Conservation (phyloP, 2,329 filamentous ascomycete genomes). For the Cercospora janseana region DNA sequence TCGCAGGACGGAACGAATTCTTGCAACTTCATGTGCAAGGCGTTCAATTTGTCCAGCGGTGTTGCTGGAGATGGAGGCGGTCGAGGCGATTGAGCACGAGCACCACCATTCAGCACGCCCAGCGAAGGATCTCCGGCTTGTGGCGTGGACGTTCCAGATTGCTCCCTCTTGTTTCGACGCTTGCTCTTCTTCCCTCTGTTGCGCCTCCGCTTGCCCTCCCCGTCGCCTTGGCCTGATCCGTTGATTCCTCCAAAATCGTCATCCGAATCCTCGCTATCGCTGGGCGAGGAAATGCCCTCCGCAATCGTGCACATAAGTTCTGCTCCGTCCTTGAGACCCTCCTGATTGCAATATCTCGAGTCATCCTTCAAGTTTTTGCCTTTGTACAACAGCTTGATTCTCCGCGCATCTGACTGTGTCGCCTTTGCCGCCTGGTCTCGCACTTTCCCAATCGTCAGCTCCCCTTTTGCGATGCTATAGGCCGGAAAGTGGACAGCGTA, state of each 20-base stretch:
- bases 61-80: constrained; percentile 42
- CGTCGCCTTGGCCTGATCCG: constrained; percentile 23
- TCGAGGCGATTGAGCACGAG: constrained; percentile 43
- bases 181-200: constrained; percentile 47
- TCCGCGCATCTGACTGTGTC: constrained; percentile 57
- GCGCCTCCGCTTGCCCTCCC: constrained; percentile 42
- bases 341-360: constrained; percentile 55
- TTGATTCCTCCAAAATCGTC: constrained; percentile 41
- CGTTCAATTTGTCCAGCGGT: constrained; percentile 63
- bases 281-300: constrained; percentile 46
- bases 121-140: constrained; percentile 38
- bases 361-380: constrained; percentile 68
- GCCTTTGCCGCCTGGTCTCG: constrained; percentile 65
- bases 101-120: constrained; percentile 35
- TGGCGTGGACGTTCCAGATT: constrained; percentile 38
- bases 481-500: constrained; percentile 72
- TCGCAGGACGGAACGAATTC: constrained; percentile 64
- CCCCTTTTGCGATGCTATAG: constrained; percentile 71
- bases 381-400: constrained; percentile 71
- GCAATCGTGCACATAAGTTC: constrained; percentile 61
- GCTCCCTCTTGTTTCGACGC: constrained; percentile 43
- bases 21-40: constrained; percentile 64
- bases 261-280: constrained; percentile 43
- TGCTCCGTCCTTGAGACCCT: constrained; percentile 58
- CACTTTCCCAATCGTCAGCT: constrained; percentile 65